Percentiles rank a stretch among this genome's conserved stretches.
Conservation (phyloP, 257 asterid genomes). For the Plantago major region DNA sequence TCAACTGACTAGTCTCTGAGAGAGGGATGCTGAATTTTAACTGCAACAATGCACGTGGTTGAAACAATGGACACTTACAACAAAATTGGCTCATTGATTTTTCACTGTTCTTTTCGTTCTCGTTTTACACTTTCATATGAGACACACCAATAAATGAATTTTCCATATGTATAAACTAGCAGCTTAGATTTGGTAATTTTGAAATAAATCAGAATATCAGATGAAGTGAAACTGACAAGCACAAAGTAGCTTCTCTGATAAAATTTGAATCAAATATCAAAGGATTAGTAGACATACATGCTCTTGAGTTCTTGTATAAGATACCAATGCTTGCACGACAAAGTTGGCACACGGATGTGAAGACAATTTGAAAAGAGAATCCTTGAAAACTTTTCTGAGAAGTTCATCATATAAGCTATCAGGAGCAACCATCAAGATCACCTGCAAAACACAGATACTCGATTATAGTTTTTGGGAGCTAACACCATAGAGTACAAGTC, state of each 20-base stretch:
- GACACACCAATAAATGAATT: too few species aligned
- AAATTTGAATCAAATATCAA: slow-evolving; percentile 1
- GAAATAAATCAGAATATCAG: not conserved
- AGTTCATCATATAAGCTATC: slow-evolving; percentile 55
- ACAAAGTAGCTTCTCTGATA: slow-evolving; percentile 3
- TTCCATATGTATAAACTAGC: too few species aligned
- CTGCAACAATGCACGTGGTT: too few species aligned
- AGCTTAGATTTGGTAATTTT: too few species aligned
- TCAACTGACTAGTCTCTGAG: too few species aligned
- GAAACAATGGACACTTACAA: too few species aligned
- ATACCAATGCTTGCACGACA: slow-evolving; percentile 83
- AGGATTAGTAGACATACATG: slow-evolving; percentile 51
- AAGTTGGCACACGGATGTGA: slow-evolving; percentile 76
- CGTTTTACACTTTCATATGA: too few species aligned
- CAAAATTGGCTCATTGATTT: too few species aligned
- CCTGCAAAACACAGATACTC: slow-evolving; percentile 47
- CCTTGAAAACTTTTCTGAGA: slow-evolving; percentile 53
- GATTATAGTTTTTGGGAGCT: slow-evolving; percentile 15
- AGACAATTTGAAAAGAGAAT: slow-evolving; percentile 62
- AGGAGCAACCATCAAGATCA: slow-evolving; percentile 83
- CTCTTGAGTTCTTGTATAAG: slow-evolving; percentile 68
- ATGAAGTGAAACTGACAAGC: slow-evolving; percentile 9
- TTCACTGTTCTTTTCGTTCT: too few species aligned
- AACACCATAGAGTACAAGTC: slow-evolving; percentile 8
- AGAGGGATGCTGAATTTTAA: too few species aligned